A percentile compares a stretch with the other conserved stretches of the same genome.
These are phyloP conservation scores for Corrigiola litoralis DNA, from an alignment of 179 eudicot genomes.

Conservation along the genomic window DNA sequence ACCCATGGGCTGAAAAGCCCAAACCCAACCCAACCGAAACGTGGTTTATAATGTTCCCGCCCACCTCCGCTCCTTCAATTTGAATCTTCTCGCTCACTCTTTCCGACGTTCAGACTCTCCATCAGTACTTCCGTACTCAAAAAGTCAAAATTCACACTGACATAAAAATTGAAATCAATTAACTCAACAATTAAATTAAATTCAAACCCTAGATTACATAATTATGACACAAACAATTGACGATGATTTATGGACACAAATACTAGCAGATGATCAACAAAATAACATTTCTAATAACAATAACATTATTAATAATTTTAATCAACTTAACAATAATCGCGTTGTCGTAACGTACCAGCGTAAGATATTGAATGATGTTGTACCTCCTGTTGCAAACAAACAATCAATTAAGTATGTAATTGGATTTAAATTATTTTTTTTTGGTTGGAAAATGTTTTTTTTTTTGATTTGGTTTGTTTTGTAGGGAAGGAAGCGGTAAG, in stretches of 20 bases:
- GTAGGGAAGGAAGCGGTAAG: slow-evolving; percentile 27
- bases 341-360: slow-evolving; percentile 52
- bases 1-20: no score
- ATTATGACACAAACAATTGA: slow-evolving; percentile 19
- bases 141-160: not conserved
- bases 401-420: not conserved
- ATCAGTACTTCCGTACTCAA: not conserved
- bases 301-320: not conserved
- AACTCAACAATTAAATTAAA: not conserved
- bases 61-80: not conserved
- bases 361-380: slow-evolving; percentile 12
- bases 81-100: not conserved
- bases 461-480: not conserved
- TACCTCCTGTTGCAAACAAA: slow-evolving; percentile 13
- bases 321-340: slow-evolving; percentile 28
- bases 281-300: slow-evolving; percentile 22
- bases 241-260: slow-evolving; percentile 56
- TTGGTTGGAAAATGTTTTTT: not conserved
- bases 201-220: slow-evolving; percentile 28
- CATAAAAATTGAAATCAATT: not conserved
- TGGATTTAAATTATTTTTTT: not conserved
- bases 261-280: slow-evolving; percentile 40
- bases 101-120: not conserved
- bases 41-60: slow-evolving; percentile 13
- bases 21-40: not conserved